Percentiles rank a stretch among this genome's conserved stretches.
These are phyloP conservation scores for Mycena crocata DNA, from an alignment of 768 basidiomycete species.

Conservation along the genomic window DNA sequence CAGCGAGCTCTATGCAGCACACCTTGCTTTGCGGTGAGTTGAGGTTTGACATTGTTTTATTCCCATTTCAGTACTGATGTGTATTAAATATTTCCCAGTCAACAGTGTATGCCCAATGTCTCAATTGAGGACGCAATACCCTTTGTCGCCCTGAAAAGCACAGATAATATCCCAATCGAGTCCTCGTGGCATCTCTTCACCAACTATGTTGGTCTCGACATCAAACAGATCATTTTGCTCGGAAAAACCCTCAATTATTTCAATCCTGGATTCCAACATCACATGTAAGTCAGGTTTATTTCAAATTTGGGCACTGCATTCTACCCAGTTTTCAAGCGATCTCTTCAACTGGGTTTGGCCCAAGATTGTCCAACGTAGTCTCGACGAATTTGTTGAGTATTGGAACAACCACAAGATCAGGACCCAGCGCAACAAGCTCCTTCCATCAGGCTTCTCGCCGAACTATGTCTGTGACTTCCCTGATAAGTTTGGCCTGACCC, in stretches of 20 bases:
- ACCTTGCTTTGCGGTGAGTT: conserved; percentile 12
- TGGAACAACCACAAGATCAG: conserved; percentile 38
- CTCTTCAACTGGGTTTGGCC: conserved; percentile 43
- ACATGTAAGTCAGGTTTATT: conserved; percentile 8
- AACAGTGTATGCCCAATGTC: not conserved
- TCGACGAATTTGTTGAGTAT: conserved; percentile 36
- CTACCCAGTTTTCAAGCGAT: conserved; percentile 17
- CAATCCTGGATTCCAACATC: conserved; percentile 4
- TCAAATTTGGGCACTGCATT: not conserved
- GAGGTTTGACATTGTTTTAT: not conserved
- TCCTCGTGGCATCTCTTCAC: conserved; percentile 37
- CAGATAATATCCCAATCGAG: conserved; percentile 40
- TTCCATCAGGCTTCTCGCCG: conserved; percentile 29
- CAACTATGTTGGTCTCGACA: conserved; percentile 26
- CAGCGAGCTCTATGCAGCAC: conserved; percentile 20
- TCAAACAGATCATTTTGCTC: conserved; percentile 22
- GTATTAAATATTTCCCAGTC: not conserved
- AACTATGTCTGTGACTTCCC: conserved; percentile 19
- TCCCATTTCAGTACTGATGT: too few species aligned
- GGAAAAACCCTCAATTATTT: conserved; percentile 15
- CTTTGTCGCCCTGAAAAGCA: conserved; percentile 26
- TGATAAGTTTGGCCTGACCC: conserved; percentile 14
- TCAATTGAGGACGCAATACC: conserved; percentile 29
- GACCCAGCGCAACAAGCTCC: conserved; percentile 12
- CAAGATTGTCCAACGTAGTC: conserved; percentile 31